Evolutionary conservation across 768 basidiomycete species (phyloP).

Genomic region (Boletus coccyginus): DNA sequence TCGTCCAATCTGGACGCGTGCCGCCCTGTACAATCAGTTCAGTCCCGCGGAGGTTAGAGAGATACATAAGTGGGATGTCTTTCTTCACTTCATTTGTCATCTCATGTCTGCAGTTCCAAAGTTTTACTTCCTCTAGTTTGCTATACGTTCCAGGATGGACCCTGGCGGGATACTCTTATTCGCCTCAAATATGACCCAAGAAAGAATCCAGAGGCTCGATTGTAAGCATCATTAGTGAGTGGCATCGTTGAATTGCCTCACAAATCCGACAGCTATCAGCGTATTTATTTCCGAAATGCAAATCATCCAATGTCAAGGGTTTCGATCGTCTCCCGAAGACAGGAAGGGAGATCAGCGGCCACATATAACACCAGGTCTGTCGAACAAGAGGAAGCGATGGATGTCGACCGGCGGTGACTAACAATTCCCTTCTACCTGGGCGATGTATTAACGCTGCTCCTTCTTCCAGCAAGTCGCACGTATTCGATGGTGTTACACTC

Average conservation of each 20-base stretch:
- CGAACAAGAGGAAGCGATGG: conserved; percentile 33
- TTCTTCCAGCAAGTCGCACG: conserved; percentile 59
- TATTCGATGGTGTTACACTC: conserved; percentile 83
- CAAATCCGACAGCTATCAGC: conserved; percentile 72
- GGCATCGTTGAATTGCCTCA: background rate
- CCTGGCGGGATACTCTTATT: conserved; percentile 88
- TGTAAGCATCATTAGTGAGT: conserved; percentile 51
- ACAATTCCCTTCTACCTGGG: background rate
- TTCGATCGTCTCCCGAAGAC: conserved; percentile 66
- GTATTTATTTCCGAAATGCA: conserved; percentile 85
- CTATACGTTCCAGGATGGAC: conserved; percentile 92
- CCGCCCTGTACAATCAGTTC: conserved; percentile 82
- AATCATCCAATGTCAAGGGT: conserved; percentile 78
- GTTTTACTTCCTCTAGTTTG: conserved; percentile 73
- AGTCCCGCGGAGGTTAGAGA: conserved; percentile 62
- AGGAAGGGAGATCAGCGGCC: conserved; percentile 39
- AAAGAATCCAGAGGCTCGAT: conserved; percentile 62
- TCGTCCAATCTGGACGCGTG: conserved; percentile 89
- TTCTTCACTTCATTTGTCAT: background rate
- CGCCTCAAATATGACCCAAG: conserved; percentile 90
- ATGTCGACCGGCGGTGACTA: conserved; percentile 31
- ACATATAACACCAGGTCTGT: conserved; percentile 29
- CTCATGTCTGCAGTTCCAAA: conserved; percentile 60
- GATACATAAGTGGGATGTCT: conserved; percentile 63
- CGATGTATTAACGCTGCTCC: background rate